A percentile compares a stretch with the other conserved stretches of the same genome.
These are phyloP conservation scores for Microcyclospora tardicrescens DNA, from an alignment of 2,329 filamentous ascomycete species.

Conservation along the genomic window DNA sequence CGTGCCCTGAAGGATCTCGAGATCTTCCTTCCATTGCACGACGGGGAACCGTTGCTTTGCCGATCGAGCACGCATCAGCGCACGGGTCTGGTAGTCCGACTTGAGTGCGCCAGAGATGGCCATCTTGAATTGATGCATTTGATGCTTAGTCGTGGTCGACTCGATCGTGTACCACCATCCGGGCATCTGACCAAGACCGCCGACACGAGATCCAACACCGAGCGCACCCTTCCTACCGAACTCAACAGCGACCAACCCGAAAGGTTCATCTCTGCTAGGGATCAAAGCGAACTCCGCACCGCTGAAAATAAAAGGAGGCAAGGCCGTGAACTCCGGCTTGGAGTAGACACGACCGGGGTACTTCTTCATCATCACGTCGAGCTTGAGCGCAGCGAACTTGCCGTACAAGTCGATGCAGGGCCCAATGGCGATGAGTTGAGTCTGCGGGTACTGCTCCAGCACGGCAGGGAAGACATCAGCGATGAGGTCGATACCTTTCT, in stretches of 20 bases:
- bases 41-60: constrained; percentile 55
- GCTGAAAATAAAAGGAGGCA: constrained; percentile 55
- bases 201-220: constrained; percentile 52
- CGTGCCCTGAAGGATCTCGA: constrained; percentile 48
- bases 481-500: constrained; percentile 56
- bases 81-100: constrained; percentile 43
- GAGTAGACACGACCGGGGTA: constrained; percentile 54
- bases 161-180: constrained; percentile 61
- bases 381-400: constrained; percentile 53
- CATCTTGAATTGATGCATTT: constrained; percentile 51
- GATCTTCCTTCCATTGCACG: constrained; percentile 51
- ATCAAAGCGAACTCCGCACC: constrained; percentile 57
- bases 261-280: constrained; percentile 55
- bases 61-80: constrained; percentile 51
- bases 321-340: constrained; percentile 54
- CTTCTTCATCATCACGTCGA: constrained; percentile 50
- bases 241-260: constrained; percentile 55
- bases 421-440: constrained; percentile 50
- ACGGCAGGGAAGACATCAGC: constrained; percentile 53
- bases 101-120: constrained; percentile 49
- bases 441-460: constrained; percentile 45
- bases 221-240: constrained; percentile 56
- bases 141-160: constrained; percentile 48
- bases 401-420: constrained; percentile 57
- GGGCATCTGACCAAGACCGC: constrained; percentile 57